Base-by-base conservation (phyloP, 2,329 filamentous ascomycete genomes). In the Alternaria infectoria region DNA sequence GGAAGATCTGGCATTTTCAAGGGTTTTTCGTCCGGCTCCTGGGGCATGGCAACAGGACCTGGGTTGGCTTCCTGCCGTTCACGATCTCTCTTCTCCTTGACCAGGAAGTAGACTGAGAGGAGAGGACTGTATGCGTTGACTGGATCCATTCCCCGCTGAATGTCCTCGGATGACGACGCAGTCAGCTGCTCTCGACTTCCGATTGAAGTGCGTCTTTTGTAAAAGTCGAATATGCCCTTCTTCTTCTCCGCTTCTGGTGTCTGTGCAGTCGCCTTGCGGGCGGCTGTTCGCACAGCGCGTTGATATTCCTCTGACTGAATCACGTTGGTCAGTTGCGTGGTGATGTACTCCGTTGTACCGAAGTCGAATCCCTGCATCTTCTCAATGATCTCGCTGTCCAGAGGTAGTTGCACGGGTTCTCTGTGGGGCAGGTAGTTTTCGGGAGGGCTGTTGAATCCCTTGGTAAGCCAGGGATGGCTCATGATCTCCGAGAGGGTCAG, bases 331-430 rank as follows among this genome's bases (percentile, higher is more conserved):
- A 99, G 86, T 76, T 97, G 93, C 3, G 88, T 83, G 60, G 88
- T 90, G 75, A 99, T 97, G 60, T 88, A 88, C 57, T 97, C 93
- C 2, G 93, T 87, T 0, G 93, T 87, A 1, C 96, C 96, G 82
- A 98, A 99, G 79, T 98, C 97, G 79, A 99, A 99, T 3, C 96
- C 96, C 23, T 93, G 96, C 96, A 99, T 99, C 71, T 92, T 94
- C 52, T 93, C 88, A 60, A 99, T 88, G 5, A 98, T 90, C 46
- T 92, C 90, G 2, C 87, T 84, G 75, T 98, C 95, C 10, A 99
- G 83, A 6, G 95, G 94, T 13, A 96, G 83, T 40, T 91, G 88
- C n/a, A 98, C 80, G 3, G 96, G 93, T 71, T 97, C 95, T 52
- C 96, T 90, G 30, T 84, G 81, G 4, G 94, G 94, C 3, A 99